phyloP scores from a whole-genome alignment of 2,329 filamentous ascomycete genomes.

The Pseudopyrenochaeta lycopersici region DNA sequence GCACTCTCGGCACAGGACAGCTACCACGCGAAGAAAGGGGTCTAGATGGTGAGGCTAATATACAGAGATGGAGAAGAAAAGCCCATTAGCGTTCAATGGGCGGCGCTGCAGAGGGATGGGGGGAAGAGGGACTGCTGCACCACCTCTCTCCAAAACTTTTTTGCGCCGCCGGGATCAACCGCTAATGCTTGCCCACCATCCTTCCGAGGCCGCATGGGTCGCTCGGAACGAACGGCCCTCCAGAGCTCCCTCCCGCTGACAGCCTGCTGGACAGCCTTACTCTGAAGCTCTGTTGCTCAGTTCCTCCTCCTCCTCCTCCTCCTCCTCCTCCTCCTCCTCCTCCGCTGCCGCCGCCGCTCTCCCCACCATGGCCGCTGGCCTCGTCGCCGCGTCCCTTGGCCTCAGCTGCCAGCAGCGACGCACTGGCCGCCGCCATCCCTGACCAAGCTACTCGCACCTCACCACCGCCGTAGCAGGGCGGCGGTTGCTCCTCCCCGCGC shows the following conservation, averaged over 20 bases:
- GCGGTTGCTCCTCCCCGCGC: conserved; percentile 5
- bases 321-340: background rate
- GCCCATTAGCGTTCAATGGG: conserved; percentile 47
- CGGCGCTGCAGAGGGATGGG: conserved; percentile 22
- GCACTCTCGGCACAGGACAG: conserved; percentile 21
- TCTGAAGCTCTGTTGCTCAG: background rate
- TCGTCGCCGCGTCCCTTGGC: conserved; percentile 4
- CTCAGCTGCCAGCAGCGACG: background rate
- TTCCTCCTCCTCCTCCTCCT: background rate
- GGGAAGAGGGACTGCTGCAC: conserved; percentile 5
- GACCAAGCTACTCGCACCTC: conserved; percentile 8
- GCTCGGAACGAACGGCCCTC: conserved; percentile 15
- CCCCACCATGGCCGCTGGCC: too few relatives aligned
- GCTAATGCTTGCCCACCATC: conserved; percentile 21
- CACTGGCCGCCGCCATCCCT: conserved; percentile 7
- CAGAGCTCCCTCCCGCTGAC: background rate
- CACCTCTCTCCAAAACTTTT: conserved; percentile 38
- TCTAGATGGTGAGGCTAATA: conserved; percentile 27
- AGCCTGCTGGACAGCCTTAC: background rate
- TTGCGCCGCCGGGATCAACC: conserved; percentile 30
- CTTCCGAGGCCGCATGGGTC: conserved; percentile 19
- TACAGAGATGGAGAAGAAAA: conserved; percentile 42
- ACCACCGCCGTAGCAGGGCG: conserved; percentile 12
- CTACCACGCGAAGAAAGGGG: conserved; percentile 34
- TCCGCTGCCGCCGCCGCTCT: too few relatives aligned